Base-by-base conservation (phyloP, 2,329 filamentous ascomycete species). In the Endoconidiophora polonica region DNA sequence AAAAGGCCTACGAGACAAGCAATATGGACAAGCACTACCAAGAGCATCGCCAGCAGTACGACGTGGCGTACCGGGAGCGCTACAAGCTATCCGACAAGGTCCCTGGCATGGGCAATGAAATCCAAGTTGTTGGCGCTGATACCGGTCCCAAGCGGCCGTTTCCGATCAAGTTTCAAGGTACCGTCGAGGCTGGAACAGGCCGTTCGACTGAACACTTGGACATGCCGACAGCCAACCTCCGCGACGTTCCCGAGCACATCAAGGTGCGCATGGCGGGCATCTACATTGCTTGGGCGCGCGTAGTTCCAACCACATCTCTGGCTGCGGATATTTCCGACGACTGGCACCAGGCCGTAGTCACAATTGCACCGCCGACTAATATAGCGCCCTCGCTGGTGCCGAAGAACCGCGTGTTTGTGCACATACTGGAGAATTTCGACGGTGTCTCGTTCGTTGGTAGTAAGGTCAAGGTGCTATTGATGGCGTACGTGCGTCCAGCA, bases 241-340 rank as follows among this genome's bases (percentile, higher is more conserved):
- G 57, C 0, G 68, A 66, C 7, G 65, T 81, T 0, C 65, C 74
- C 0, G 70, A 72, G 23, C 67, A 73, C 33, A 59, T 81, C 39
- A 64, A 68, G 20, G 62, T 73, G 54, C 69, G 72, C 2, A 66
- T 83, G 46, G 63, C 66, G 10, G 81, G 80, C 0, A 69, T 79
- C 5, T 84, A 79, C 57, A 76, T 80, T 38, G 79, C 76, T 2
- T 84, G 80, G 79, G 73, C 71, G 0, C 62, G 69, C 1, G 57
- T 76, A 2, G 54, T 68, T 1, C 62, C 65, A 0, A 39, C 14
- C 23, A 24, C 26, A 49, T 29, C 36, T 18, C 16, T 40, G 5
- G 20, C 44, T 38, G 22, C 29, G n/a, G 52, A 50, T 38, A 47
- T 50, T 5, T 46, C 41, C n/a, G 44, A 53, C 41, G 52, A 53